Evolutionary conservation across 2,329 filamentous ascomycete species (phyloP), one percentile per base, ranked within the genome.

Genomic region (Fusarium sterilihyphosum): DNA sequence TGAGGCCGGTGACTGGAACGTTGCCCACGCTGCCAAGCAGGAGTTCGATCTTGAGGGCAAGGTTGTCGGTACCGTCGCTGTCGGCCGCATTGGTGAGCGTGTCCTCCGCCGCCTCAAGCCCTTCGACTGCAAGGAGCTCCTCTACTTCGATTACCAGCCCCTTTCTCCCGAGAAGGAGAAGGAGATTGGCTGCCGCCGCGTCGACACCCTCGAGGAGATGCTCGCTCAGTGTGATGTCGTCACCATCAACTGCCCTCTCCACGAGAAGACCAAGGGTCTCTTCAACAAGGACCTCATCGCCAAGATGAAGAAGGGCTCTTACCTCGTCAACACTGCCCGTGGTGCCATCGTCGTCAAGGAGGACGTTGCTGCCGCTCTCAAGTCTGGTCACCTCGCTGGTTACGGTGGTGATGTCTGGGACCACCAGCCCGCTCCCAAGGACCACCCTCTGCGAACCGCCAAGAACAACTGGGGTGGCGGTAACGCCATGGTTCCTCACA

Each of bases 131-230:
- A 98, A 98, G 92, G 96, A 98, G 90, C 91, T 99, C 58, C 91
- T 98, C 75, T 99, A 99, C 93, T 98, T 94, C 84, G 96, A 99
- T 88, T 99, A 99, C 93, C 96, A 99, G 90, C 95, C 96, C 60
- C 89, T 99, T 76, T 89, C 86, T 70, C 82, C 94, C 70, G 95
- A 98, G 88, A 88, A 91, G 80, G 95, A 98, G 91, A 91, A 93
- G 86, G 96, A 98, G 89, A 98, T 98, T 86, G 96, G 96, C 84
- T 95, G 92, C 90, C 91, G 94, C 81, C 92, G 96, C 73, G 95
- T 98, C 70, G 93, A 96, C 56, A 90, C 84, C 81, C 92, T 99
- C 81, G 95, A 98, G 89, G 96, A 98, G 85, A 92, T 99, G 91
- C 86, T 99, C 73, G 89, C 90, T 46, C 94, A 97, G 89, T 98